These are phyloP conservation scores for Alternaria dauci DNA, from an alignment of 2,329 filamentous ascomycete genomes.

Conservation along the genomic window DNA sequence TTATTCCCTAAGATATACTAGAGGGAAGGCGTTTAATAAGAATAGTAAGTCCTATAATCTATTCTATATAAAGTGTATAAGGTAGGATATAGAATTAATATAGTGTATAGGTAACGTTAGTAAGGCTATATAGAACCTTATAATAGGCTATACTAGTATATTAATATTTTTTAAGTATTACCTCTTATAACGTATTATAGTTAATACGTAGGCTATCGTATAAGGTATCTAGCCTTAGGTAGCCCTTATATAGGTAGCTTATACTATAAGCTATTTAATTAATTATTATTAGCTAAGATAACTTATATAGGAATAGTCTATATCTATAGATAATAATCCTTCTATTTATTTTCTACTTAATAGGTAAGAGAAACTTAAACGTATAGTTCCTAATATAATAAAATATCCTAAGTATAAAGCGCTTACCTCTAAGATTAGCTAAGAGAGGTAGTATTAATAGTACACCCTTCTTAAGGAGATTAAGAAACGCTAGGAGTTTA, in stretches of 20 bases:
- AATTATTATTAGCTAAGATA: conserved; percentile 17
- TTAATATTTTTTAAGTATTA: conserved; percentile 12
- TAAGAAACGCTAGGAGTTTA: conserved; percentile 14
- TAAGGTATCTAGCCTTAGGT: conserved; percentile 19
- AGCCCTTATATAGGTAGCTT: conserved; percentile 24
- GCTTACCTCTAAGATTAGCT: conserved; percentile 21
- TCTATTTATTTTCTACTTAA: conserved; percentile 19
- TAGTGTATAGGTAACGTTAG: conserved; percentile 34
- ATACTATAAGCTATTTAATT: conserved; percentile 30
- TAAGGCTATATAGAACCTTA: conserved; percentile 43
- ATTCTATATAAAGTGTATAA: background rate
- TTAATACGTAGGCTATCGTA: conserved; percentile 25
- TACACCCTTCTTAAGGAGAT: conserved; percentile 1
- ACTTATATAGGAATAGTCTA: conserved; percentile 25
- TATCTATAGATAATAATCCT: conserved; percentile 24
- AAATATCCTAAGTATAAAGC: conserved; percentile 25
- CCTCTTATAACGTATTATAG: conserved; percentile 21
- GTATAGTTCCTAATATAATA: conserved; percentile 18
- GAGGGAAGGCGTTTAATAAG: conserved; percentile 51
- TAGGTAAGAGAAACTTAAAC: conserved; percentile 21
- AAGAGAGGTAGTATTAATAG: conserved; percentile 18
- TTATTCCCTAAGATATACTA: conserved; percentile 48
- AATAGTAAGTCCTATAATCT: conserved; percentile 39
- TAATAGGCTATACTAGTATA: conserved; percentile 31
- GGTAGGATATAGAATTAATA: conserved; percentile 12